phyloP scores from a whole-genome alignment of 768 basidiomycete species.

The Termitomyces sp. region DNA sequence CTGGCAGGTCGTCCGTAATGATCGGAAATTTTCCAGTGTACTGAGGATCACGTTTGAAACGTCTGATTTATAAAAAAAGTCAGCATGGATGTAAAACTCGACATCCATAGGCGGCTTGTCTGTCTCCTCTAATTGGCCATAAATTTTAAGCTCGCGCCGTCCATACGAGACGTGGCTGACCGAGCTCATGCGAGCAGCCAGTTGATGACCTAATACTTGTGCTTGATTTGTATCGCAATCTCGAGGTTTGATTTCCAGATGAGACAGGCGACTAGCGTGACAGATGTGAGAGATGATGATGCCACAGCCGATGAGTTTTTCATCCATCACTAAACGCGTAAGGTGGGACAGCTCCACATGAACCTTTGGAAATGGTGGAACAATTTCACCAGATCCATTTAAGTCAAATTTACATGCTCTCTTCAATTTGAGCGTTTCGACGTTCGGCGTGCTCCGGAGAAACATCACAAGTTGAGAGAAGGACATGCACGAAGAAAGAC shows the following conservation, averaged over 20 bases:
- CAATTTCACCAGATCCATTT: not conserved
- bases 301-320: not conserved
- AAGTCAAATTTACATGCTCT: not conserved
- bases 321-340: not conserved
- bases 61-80: too few species aligned
- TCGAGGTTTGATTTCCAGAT: not conserved
- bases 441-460: not conserved
- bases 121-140: not conserved
- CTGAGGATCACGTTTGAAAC: too few species aligned
- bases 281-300: not conserved
- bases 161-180: not conserved
- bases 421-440: not conserved
- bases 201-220: not conserved
- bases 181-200: not conserved
- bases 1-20: not conserved
- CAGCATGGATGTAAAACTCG: not conserved
- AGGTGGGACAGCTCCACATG: not conserved
- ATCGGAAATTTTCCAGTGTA: not conserved
- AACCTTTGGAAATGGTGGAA: not conserved
- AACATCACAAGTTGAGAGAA: not conserved
- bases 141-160: not conserved
- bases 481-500: not conserved
- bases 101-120: not conserved
- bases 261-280: not conserved
- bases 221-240: not conserved